Percentiles rank a stretch among this genome's conserved stretches.
phyloP scores from a whole-genome alignment of 768 basidiomycete species.

The Dendrothele bispora region DNA sequence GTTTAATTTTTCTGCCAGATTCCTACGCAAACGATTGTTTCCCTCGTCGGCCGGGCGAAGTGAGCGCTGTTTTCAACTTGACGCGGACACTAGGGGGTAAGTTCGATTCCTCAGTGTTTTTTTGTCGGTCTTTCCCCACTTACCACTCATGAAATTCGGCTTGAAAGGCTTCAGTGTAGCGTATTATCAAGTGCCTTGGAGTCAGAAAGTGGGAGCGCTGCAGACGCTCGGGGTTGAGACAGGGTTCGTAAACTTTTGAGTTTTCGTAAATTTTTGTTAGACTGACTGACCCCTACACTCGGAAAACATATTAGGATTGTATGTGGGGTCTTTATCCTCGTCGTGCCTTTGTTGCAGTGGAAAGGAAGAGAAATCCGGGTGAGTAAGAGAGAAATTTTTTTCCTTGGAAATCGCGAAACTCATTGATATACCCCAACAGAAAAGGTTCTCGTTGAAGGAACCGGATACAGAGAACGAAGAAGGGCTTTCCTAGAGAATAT shows the following conservation, averaged over 20 bases:
- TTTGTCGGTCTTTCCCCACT: not conserved
- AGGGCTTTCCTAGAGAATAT: no score
- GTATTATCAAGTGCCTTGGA: slow-evolving; percentile 42
- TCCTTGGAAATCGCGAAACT: no score
- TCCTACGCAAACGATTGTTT: slow-evolving; percentile 1
- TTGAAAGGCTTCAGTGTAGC: slow-evolving; percentile 30
- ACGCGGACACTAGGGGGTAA: slow-evolving; percentile 22
- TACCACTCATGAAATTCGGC: no score
- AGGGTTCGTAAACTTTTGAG: slow-evolving; percentile 22
- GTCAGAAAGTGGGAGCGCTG: slow-evolving; percentile 31
- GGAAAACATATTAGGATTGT: not conserved
- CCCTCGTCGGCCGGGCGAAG: slow-evolving; percentile 24
- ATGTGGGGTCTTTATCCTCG: not conserved
- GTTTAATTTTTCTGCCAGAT: not conserved
- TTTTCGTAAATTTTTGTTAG: slow-evolving; percentile 11
- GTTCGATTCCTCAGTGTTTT: not conserved
- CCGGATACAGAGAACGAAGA: no score
- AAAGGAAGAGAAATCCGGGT: not conserved
- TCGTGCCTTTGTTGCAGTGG: not conserved
- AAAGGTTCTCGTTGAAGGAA: no score
- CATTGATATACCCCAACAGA: no score
- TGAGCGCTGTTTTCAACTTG: slow-evolving; percentile 28
- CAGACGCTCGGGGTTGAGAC: slow-evolving; percentile 38
- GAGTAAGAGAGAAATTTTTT: no score
- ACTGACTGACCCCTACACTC: not conserved